phyloP scores from a whole-genome alignment of 2,329 filamentous ascomycete genomes.

The Pseudogymnoascus sp. region DNA sequence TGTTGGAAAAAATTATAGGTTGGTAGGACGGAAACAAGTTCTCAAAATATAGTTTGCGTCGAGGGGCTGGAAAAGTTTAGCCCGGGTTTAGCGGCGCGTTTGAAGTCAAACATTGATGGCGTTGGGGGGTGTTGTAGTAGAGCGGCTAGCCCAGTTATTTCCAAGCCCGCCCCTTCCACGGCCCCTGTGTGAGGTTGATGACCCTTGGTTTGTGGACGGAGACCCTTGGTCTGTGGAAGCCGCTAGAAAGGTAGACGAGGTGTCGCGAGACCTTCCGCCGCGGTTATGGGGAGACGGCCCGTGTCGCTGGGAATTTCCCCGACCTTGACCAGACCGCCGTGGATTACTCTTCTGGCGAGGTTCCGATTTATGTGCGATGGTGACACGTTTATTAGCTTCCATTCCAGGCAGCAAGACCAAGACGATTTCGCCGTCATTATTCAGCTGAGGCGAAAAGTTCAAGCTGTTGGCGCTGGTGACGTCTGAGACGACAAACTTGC shows the following conservation, averaged over 20 bases:
- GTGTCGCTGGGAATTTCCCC: constrained; percentile 20
- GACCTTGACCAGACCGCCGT: constrained; percentile 20
- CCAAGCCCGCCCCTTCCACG: constrained; percentile 20
- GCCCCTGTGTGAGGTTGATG: constrained; percentile 17
- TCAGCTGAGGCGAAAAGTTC: constrained; percentile 31
- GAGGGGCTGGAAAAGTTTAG: not conserved
- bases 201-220: constrained; percentile 17
- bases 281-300: constrained; percentile 21
- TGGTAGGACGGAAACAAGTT: constrained; percentile 1
- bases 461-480: constrained; percentile 39
- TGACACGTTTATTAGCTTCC: constrained; percentile 33
- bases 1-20: constrained; percentile 6
- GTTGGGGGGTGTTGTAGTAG: not conserved
- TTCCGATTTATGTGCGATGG: constrained; percentile 28
- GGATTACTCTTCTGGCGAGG: constrained; percentile 26
- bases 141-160: constrained; percentile 6
- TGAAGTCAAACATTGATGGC: constrained; percentile 6
- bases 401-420: constrained; percentile 41
- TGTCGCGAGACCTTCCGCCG: constrained; percentile 24
- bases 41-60: constrained; percentile 7
- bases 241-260: constrained; percentile 20
- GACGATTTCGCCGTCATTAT: constrained; percentile 31
- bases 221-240: constrained; percentile 19
- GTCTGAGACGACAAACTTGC: constrained; percentile 40
- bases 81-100: not conserved